Conservation (phyloP, 495 filamentous ascomycete genomes). For the Tuber calosporum region DNA sequence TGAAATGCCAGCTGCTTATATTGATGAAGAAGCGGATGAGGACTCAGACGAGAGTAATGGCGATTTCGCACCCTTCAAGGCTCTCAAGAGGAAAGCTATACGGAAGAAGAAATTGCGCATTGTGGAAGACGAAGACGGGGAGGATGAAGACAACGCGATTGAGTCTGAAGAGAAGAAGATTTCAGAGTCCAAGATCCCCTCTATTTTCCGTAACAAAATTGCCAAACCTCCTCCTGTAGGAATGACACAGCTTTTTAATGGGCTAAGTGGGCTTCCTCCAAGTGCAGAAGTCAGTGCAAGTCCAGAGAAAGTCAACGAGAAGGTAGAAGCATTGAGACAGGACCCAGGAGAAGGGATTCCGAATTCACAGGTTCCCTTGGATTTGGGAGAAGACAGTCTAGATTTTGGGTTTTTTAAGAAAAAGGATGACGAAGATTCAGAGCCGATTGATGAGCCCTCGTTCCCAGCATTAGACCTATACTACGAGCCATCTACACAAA, state of each 20-base stretch:
- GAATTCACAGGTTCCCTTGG: slow-evolving; percentile 27
- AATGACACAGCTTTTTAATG: slow-evolving; percentile 38
- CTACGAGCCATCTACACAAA: background rate
- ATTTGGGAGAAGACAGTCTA: slow-evolving; percentile 22
- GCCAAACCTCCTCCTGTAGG: slow-evolving; percentile 25
- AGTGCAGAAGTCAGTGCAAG: slow-evolving; percentile 36
- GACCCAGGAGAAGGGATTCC: slow-evolving; percentile 35
- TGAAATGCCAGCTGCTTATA: slow-evolving; percentile 35
- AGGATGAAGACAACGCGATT: slow-evolving; percentile 57
- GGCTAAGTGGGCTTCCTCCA: slow-evolving; percentile 21
- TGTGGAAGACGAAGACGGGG: slow-evolving; percentile 59
- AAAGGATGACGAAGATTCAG: background rate
- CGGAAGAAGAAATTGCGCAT: slow-evolving; percentile 45
- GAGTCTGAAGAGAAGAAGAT: slow-evolving; percentile 46
- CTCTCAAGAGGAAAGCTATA: slow-evolving; percentile 36
- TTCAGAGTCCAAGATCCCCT: slow-evolving; percentile 29
- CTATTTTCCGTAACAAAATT: slow-evolving; percentile 28
- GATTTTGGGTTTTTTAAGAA: slow-evolving; percentile 6
- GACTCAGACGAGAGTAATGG: slow-evolving; percentile 37
- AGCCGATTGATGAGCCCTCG: background rate
- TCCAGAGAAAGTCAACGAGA: slow-evolving; percentile 10
- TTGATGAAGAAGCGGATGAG: slow-evolving; percentile 43
- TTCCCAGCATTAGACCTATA: background rate
- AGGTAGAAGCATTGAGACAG: slow-evolving; percentile 27
- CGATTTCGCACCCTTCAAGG: slow-evolving; percentile 30